Evolutionary conservation across 495 filamentous ascomycete species (phyloP), one percentile per base, ranked within the genome.

Genomic region (Aspergillus hancockii): DNA sequence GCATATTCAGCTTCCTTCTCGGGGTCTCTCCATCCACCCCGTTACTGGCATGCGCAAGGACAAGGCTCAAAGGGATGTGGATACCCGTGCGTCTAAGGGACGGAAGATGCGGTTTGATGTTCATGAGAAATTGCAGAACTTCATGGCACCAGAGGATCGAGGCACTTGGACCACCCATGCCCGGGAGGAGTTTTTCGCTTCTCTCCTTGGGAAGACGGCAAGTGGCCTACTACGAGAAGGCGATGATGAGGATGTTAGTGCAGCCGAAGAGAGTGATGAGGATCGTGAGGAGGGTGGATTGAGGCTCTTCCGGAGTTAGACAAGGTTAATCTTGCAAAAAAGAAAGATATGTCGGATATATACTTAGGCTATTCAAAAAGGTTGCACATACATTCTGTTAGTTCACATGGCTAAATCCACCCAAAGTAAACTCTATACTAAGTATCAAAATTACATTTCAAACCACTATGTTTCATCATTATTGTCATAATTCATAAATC

Each of bases 111-210:
- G 89, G 46, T 98, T 90, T 74, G 91, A 88, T 49, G 92, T 98
- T 18, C 93, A 98, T 66, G 92, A 98, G 77, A 98, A 97, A 73
- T 72, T 98, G 61, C 90, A 94, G 78, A 97, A 97, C 75, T 98
- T 98, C 69, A 97, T 97, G 93, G 93, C 92, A 30, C 89, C 93
- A 0, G 90, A 96, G 70, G 90, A 96, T 68, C 76, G 89, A 30
- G 81, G 87, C 3, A 69, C 61, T 13, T 97, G 93, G 93, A 88
- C 90, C 51, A 80, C 84, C 53, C 80, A 84, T 53, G 90, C 91
- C 40, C 84, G 91, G 53, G 90, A 91, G 67, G 84, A 96, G 65
- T 87, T 98, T 67, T 97, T 98, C 76, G 88, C 87, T 31, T 89
- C 91, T 32, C 73, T 98, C 67, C 85, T 98, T 55, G 95, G 94